Base-by-base conservation (phyloP, 306 rosid genomes). In the Cercis canadensis region DNA sequence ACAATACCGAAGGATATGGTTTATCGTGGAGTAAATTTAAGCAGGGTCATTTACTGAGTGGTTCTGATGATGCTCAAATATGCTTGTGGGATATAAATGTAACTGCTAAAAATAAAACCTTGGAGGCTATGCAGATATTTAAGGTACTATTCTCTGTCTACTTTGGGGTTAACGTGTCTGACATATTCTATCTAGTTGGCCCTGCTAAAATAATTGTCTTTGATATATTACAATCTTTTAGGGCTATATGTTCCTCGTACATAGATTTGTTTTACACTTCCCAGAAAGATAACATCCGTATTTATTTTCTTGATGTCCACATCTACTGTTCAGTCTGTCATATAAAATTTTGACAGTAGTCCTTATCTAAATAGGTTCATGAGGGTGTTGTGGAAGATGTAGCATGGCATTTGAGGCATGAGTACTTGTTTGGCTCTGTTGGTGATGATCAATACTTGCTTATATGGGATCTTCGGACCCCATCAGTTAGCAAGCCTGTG, bases 341-440 rank as follows among this genome's bases (percentile, higher is more conserved):
- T 18, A 6, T 41, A 12, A 14, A 17, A 58, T 47, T 39, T 32
- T 59, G 64, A 45, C 13, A 8, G 7, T 74, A 17, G 47, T 62
- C 73, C 61, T 52, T 15, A 40, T 73, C 21, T 72, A 12, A 36
- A 68, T 29, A 91, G 99, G 88, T 89, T 45, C 99, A 95, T 72
- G 99, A 89, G 77, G 97, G 99, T 75, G 99, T 95, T 54, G 99
- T 95, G 21, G 99, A 91, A 76, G 99, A 95, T 21, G 97, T 95
- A 9, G 92, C 99, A 33, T 95, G 99, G 99, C 97, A 95, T 95
- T 81, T 91, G 87, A 89, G 99, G 87, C 99, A 95, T 76, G 99
- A 95, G 66, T 87, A 95, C 79, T 78, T 91, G 71, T 95, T 95
- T 83, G 99, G 99, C 62, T 91, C 99, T 56, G 99, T 95, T 75